Conservation (phyloP, 345 rosid genomes). For the Hirschfeldia incana region DNA sequence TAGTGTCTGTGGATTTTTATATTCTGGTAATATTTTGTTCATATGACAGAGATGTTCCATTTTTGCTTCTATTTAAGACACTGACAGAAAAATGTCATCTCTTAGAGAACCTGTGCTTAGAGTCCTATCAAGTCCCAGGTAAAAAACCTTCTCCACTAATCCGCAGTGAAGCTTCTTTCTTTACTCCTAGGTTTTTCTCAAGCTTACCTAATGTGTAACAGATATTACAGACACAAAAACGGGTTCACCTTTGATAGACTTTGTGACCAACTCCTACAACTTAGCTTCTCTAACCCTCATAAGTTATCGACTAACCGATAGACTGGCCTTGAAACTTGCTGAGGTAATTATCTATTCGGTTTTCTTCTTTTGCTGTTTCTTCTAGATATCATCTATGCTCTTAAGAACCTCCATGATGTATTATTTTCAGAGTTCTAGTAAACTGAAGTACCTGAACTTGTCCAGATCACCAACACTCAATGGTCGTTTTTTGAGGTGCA, state of each 20-base stretch:
- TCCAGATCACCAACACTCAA: constrained; percentile 70
- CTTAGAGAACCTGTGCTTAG: constrained; percentile 36
- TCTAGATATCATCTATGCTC: background rate
- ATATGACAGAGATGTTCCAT: constrained; percentile 49
- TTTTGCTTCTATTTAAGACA: constrained; percentile 60
- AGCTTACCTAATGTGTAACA: constrained; percentile 32
- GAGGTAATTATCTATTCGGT: constrained; percentile 45
- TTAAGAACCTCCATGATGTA: background rate
- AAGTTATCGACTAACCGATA: constrained; percentile 74
- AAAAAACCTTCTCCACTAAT: constrained; percentile 5
- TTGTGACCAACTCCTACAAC: constrained; percentile 68
- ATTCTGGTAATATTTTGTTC: constrained; percentile 3
- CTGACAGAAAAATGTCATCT: constrained; percentile 60
- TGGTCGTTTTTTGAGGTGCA: constrained; percentile 73
- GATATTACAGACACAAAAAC: background rate
- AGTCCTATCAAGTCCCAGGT: constrained; percentile 64
- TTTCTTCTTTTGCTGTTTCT: background rate
- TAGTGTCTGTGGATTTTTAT: background rate
- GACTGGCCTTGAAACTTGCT: constrained; percentile 56
- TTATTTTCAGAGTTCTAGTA: constrained; percentile 59
- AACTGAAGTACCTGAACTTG: constrained; percentile 70
- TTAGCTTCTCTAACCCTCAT: constrained; percentile 74
- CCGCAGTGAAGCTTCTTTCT: constrained; percentile 18
- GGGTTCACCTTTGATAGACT: constrained; percentile 48
- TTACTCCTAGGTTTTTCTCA: background rate